Conservation (phyloP, 2,329 filamentous ascomycete genomes). For the Fusarium sp. region DNA sequence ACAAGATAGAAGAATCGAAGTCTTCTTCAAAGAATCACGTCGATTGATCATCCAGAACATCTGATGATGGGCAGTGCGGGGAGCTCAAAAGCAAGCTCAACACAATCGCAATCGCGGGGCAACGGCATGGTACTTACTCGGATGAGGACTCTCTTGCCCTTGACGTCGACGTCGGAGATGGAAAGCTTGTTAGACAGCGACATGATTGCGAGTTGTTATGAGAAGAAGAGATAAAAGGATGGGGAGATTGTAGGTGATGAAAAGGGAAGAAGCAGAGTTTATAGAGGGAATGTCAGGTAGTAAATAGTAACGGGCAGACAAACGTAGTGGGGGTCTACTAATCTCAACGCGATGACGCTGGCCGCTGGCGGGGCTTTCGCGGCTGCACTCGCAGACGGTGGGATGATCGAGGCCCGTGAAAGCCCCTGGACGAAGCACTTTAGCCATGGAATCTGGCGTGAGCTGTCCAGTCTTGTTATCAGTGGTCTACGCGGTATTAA, state of each 20-base stretch:
- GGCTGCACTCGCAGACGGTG: slow-evolving; percentile 37
- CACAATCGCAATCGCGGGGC: slow-evolving; percentile 52
- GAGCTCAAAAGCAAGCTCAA: slow-evolving; percentile 31
- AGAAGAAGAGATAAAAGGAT: slow-evolving; percentile 4
- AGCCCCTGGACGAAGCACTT: slow-evolving; percentile 27
- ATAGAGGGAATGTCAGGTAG: slow-evolving; percentile 29
- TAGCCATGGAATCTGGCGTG: slow-evolving; percentile 32
- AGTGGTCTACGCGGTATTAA: background rate
- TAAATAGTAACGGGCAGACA: slow-evolving; percentile 23
- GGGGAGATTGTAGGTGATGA: slow-evolving; percentile 35
- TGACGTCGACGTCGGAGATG: slow-evolving; percentile 95
- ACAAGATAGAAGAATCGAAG: background rate
- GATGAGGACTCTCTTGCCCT: slow-evolving; percentile 98
- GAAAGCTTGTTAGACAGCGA: slow-evolving; percentile 99
- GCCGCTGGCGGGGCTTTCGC: slow-evolving; percentile 38
- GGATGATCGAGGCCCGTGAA: slow-evolving; percentile 35
- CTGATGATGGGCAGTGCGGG: slow-evolving; percentile 16
- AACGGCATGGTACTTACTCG: slow-evolving; percentile 74
- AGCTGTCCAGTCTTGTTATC: slow-evolving; percentile 10
- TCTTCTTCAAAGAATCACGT: background rate
- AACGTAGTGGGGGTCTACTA: slow-evolving; percentile 35
- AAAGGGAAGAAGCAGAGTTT: slow-evolving; percentile 43
- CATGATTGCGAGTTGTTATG: slow-evolving; percentile 69
- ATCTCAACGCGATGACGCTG: slow-evolving; percentile 37
- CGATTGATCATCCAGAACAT: slow-evolving; percentile 1